Percentiles rank a stretch among this genome's conserved stretches.
phyloP scores from a whole-genome alignment of 2,329 filamentous ascomycete species.

The Hypoxylon sp. region DNA sequence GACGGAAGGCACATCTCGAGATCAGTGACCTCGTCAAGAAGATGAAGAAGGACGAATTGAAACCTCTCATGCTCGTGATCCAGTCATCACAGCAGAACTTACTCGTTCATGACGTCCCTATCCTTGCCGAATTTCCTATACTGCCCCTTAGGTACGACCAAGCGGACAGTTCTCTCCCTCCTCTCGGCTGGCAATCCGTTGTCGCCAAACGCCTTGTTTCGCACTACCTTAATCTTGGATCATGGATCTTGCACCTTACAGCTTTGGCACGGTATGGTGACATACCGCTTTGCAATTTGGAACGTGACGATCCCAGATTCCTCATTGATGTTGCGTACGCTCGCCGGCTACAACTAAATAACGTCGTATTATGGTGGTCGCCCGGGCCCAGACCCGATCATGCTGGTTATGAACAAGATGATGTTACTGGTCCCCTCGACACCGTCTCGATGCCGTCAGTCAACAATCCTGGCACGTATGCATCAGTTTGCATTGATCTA shows the following conservation, averaged over 20 bases:
- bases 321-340: constrained; percentile 97
- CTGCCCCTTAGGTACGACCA: constrained; percentile 85
- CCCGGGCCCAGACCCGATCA: constrained; percentile 89
- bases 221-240: constrained; percentile 92
- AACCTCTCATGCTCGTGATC: constrained; percentile 86
- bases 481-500: constrained; percentile 95
- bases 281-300: constrained; percentile 94
- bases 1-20: constrained; percentile 89
- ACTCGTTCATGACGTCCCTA: constrained; percentile 86
- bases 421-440: constrained; percentile 86
- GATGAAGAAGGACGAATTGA: constrained; percentile 85
- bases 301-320: constrained; percentile 93
- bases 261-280: constrained; percentile 93
- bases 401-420: constrained; percentile 94
- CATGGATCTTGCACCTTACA: constrained; percentile 91
- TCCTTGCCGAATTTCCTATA: constrained; percentile 86
- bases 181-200: constrained; percentile 93
- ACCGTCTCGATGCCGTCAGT: constrained; percentile 91
- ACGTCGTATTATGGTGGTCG: constrained; percentile 98
- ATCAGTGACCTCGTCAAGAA: constrained; percentile 91
- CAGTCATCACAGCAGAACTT: constrained; percentile 89
- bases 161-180: constrained; percentile 87
- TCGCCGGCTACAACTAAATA: constrained; percentile 87
- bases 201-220: constrained; percentile 87
- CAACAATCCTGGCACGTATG: constrained; percentile 94